These are phyloP conservation scores for Naumovozyma castellii DNA, from an alignment of 805 yeast species.

Conservation along the genomic window DNA sequence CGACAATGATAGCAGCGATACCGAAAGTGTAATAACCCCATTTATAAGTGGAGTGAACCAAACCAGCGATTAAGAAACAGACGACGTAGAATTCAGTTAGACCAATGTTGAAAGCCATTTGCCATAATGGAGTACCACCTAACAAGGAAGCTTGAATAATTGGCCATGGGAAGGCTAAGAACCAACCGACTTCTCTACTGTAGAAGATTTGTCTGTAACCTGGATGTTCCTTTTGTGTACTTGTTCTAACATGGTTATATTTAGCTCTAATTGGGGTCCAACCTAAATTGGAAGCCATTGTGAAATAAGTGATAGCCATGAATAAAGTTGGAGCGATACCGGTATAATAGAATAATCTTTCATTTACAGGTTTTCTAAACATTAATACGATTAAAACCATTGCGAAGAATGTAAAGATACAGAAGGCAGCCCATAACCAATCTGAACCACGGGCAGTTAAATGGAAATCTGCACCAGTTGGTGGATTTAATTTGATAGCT, in stretches of 20 bases:
- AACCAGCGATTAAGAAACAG: constrained; percentile 35
- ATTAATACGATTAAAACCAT: constrained; percentile 31
- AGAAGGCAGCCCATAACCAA: constrained; percentile 56
- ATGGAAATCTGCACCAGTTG: constrained; percentile 37
- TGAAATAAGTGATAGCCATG: constrained; percentile 40
- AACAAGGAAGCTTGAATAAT: constrained; percentile 22
- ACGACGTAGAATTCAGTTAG: constrained; percentile 35
- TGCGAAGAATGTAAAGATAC: constrained; percentile 34
- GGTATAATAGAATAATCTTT: constrained; percentile 22
- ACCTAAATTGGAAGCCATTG: constrained; percentile 49
- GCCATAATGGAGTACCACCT: constrained; percentile 14
- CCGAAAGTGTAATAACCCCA: constrained; percentile 43
- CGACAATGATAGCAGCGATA: constrained; percentile 13
- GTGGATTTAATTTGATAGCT: constrained; percentile 36
- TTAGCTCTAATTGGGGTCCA: constrained; percentile 39
- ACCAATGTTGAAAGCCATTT: constrained; percentile 23
- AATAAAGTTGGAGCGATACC: constrained; percentile 37
- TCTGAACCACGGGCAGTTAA: constrained; percentile 51
- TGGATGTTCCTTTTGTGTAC: constrained; percentile 13
- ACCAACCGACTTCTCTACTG: constrained; percentile 46
- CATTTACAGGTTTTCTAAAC: constrained; percentile 22
- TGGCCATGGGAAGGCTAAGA: constrained; percentile 41
- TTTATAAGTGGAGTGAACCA: constrained; percentile 37
- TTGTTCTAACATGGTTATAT: constrained; percentile 37
- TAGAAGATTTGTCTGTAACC: constrained; percentile 45